Base-by-base conservation (phyloP, 2,329 filamentous ascomycete species). In the Aspergillus pseudonomiae region DNA sequence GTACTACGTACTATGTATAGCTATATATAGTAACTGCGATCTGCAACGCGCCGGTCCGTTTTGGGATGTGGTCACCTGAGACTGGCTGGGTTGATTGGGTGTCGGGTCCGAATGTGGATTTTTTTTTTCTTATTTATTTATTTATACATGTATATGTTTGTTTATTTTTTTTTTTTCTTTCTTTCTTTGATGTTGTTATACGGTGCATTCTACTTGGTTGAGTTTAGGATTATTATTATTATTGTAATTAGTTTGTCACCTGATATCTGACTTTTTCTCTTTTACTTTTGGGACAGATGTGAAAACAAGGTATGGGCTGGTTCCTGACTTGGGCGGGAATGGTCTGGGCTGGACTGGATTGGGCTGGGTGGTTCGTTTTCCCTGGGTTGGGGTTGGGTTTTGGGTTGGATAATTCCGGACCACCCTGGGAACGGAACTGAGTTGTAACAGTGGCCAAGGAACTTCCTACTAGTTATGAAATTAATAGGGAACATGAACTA, bases 61-160 rank as follows among this genome's bases (percentile, higher is more conserved):
- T 59, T 59, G 48, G 26, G 48, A 26, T 7, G 4, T 24, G 57
- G 45, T 59, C 57, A 59, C 43, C 43, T 59, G 57, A 28, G 57
- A 48, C 24, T 3, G 16, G n/a, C 39, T 6, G n/a, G 16, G 7
- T 32, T 21, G 48, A 30, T n/a, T 11, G 16, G 26, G 28, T 55
- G 26, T 55, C 32, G 21, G 32, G 21, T 39, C 52, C 21, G 21
- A 39, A 21, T 3, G 4, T n/a, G n/a, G n/a, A n/a, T n/a, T n/a
- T n/a, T n/a, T 26, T 30, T 11, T 14, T 16, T 48, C 16, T 48
- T 19, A 16, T 48, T 14, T 46, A 4, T 21, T 21, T 46, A 26
- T 46, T 7, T 26, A 6, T 16, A 12, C n/a, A n/a, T n/a, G n/a
- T n/a, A n/a, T n/a, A n/a, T n/a, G n/a, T n/a, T n/a, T n/a, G n/a